Conservation (phyloP, 768 basidiomycete species). For the Gyrodon lividus region DNA sequence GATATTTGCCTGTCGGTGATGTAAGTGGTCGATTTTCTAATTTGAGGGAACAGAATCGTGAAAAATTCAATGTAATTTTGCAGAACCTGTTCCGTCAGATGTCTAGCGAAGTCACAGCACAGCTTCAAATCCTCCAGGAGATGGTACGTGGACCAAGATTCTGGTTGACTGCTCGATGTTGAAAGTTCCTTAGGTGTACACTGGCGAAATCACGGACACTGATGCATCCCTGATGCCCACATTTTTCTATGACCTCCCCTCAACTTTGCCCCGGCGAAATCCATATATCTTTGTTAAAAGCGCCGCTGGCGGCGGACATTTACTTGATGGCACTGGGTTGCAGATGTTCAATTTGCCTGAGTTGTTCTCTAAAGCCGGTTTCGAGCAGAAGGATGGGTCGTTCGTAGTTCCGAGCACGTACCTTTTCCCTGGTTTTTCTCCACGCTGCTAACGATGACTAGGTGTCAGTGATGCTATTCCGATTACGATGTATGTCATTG, state of each 20-base stretch:
- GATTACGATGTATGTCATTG: conserved; percentile 63
- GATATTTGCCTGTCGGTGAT: conserved; percentile 63
- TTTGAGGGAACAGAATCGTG: neutral
- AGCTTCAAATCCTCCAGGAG: conserved; percentile 72
- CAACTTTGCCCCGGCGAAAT: conserved; percentile 69
- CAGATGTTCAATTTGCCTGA: conserved; percentile 32
- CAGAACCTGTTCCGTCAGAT: conserved; percentile 29
- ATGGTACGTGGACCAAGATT: conserved; percentile 43
- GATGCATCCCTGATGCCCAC: conserved; percentile 51
- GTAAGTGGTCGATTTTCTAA: conserved; percentile 42
- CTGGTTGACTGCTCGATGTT: neutral
- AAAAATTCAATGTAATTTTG: neutral
- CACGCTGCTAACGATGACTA: conserved; percentile 9
- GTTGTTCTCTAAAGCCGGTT: conserved; percentile 33
- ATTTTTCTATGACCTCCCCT: conserved; percentile 91
- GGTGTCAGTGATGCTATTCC: conserved; percentile 26
- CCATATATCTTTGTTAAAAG: conserved; percentile 62
- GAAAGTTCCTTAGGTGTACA: conserved; percentile 48
- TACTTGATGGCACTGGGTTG: conserved; percentile 7
- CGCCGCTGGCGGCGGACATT: conserved; percentile 27
- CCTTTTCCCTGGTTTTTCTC: neutral
- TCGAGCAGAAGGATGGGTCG: conserved; percentile 39
- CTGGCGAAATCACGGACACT: conserved; percentile 54
- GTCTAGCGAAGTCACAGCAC: conserved; percentile 47
- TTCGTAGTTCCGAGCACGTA: conserved; percentile 68